Base-by-base conservation (phyloP, 768 basidiomycete genomes). In the Auricularia heimuer region DNA sequence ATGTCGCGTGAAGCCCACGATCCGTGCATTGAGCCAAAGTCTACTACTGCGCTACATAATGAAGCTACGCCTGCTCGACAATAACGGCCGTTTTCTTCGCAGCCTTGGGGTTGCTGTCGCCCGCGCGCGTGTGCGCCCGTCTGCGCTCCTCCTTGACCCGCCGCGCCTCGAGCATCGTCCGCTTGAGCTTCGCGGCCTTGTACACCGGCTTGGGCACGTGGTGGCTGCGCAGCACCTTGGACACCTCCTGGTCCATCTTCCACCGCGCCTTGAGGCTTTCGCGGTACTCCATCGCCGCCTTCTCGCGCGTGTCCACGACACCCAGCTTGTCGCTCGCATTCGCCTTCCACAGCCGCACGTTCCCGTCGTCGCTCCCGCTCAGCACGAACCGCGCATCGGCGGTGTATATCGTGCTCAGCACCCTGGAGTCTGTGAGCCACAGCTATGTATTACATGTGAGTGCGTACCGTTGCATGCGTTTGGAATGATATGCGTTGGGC, bases 401-500 rank as follows among this genome's bases (percentile, higher is more conserved):
- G 0, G 94, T 93, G 77, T 89, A 98, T 47, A 89, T 77, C 3
- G 93, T 87, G 14, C 94, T 90, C 56, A 92, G 89, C 39, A 99
- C 92, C 66, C 95, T 94, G 70, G 3, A 18, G 4, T 7, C 39
- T 42, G 12, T 42, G 8, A 10, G 47, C 44, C 24, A 7, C 66
- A 29, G 33, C 33, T 14, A 51, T 6, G 60, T 29, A 8, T 62
- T 12, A 1, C 62, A 12, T 39, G 14, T 29, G 12, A 61, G 34
- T 24, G 71, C 78, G 45, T 62, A 92, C 92, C 94, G 84, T 75
- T 98, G 97, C 97, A 99, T 99, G 56, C 97, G 90, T 77, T 98
- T 98, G 16, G 94, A 96, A 75, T 98, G 96, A 72, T 98, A 99
- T 6, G 94, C 88, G 73, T 98, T 96, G 16, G 90, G 85, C 6